Evolutionary conservation across 1,284 basidiomycete species (phyloP).

Genomic region (Psilocybe mexicana): DNA sequence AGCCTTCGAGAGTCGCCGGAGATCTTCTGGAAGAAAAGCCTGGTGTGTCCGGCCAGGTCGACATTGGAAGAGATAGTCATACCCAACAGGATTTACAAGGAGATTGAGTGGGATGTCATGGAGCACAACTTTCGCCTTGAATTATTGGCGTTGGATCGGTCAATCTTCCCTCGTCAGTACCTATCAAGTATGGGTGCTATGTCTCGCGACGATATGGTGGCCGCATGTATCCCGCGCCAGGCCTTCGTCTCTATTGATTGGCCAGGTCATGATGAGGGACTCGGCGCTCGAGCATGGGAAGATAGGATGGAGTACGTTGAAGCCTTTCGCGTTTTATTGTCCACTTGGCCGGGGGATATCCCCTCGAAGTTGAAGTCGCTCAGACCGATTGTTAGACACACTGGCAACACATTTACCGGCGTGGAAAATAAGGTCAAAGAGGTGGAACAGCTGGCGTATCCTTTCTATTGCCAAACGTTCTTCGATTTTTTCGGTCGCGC

Average conservation of each 20-base stretch:
- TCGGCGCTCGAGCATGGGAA: background rate
- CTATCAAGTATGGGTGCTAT: too few species aligned
- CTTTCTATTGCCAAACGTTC: background rate
- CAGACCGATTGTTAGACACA: background rate
- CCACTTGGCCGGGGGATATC: background rate
- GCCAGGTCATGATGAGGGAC: background rate
- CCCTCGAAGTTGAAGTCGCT: background rate
- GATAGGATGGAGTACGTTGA: background rate
- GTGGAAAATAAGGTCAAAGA: background rate
- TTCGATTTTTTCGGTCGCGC: background rate
- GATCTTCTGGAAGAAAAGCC: too few species aligned
- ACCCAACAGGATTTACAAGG: background rate
- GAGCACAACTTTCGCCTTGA: slow-evolving; percentile 2
- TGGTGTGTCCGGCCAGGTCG: too few species aligned
- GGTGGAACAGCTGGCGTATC: background rate
- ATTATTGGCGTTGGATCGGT: background rate
- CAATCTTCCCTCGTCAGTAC: background rate
- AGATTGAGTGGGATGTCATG: background rate
- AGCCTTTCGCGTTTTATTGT: background rate
- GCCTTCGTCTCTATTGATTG: background rate
- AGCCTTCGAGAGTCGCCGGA: too few species aligned
- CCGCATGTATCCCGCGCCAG: background rate
- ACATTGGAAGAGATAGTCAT: background rate
- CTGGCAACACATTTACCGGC: too few species aligned
- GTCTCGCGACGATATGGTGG: background rate